Conservation (phyloP, 2,329 filamentous ascomycete species). For the Herpotrichia juniperi region DNA sequence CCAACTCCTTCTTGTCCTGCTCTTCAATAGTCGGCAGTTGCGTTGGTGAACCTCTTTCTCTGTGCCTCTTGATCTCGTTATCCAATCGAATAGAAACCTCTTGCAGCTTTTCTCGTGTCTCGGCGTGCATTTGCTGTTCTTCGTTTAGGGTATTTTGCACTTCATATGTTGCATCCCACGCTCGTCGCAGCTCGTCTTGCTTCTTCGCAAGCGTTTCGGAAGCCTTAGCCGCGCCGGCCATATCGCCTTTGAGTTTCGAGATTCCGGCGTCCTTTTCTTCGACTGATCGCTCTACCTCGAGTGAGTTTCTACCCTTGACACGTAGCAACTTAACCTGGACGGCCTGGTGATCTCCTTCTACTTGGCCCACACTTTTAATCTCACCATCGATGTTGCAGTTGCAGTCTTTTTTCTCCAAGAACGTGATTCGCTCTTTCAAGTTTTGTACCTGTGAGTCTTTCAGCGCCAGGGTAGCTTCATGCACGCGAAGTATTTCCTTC, state of each 20-base stretch:
- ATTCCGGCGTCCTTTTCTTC: slow-evolving; percentile 37
- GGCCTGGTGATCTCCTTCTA: slow-evolving; percentile 32
- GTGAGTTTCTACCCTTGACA: slow-evolving; percentile 31
- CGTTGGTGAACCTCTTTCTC: slow-evolving; percentile 16
- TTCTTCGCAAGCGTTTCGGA: slow-evolving; percentile 32
- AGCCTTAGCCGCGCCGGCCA: slow-evolving; percentile 21
- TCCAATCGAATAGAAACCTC: slow-evolving; percentile 24
- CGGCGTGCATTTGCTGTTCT: slow-evolving; percentile 31
- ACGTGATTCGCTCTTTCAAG: slow-evolving; percentile 34
- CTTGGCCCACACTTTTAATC: slow-evolving; percentile 12
- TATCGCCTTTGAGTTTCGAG: slow-evolving; percentile 32
- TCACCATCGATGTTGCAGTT: slow-evolving; percentile 14
- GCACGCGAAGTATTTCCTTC: slow-evolving; percentile 30
- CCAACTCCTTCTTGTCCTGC: slow-evolving; percentile 39
- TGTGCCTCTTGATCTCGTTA: slow-evolving; percentile 20
- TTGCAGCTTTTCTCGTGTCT: slow-evolving; percentile 33
- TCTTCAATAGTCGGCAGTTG: slow-evolving; percentile 41
- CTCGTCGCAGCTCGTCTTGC: slow-evolving; percentile 37
- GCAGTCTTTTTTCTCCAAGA: slow-evolving; percentile 29
- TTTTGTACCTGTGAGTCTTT: slow-evolving; percentile 37
- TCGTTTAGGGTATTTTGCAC: slow-evolving; percentile 33
- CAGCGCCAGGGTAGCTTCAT: slow-evolving; percentile 33
- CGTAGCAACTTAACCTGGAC: slow-evolving; percentile 37
- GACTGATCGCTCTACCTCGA: slow-evolving; percentile 13
- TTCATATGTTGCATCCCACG: slow-evolving; percentile 39